Evolutionary conservation across 148 eudicot species (phyloP), one percentile per base, ranked within the genome.

Genomic region (Rhododendron ovatum): DNA sequence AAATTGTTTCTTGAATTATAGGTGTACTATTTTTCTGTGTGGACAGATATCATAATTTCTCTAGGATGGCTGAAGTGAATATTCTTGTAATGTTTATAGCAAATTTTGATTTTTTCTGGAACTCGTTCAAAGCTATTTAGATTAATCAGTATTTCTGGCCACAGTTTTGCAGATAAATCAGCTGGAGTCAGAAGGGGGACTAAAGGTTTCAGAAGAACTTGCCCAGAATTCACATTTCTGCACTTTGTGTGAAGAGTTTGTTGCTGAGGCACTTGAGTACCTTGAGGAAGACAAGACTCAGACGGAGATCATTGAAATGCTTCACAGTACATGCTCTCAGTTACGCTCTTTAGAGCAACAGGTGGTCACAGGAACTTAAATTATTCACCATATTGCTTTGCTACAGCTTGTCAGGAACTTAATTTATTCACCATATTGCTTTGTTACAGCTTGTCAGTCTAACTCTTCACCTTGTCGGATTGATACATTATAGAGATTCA

Each of bases 221-320:
- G 89, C 30, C 39, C 77, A 84, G 51, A 86, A 88, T 45, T 81
- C 85, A 55, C 89, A 95, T 12, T 24, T 91, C 74, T 96, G 99
- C 89, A 78, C 89, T 59, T 14, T 93, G 89, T 96, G 99, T 89
- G 95, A 96, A 93, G 93, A 94, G 61, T 93, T 89, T 91, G 89
- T 94, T 63, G 35, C 88, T 22, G 71, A 92, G 87, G 94, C 94
- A 81, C 87, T 96, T 59, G 86, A 81, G 18, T 95, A 94, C 89
- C 91, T 96, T 59, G 51, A 82, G 67, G 91, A 93, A 39, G 87
- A 93, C 89, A 94, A 93, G 83, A 96, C 99, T 73, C 95, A 91
- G 81, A 80, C 84, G 14, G 94, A 94, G 86, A 84, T 96, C 82
- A 80, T 94, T 35, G 88, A 87, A 61, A 85, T 85, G 47, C 99